Percentiles rank a stretch among this genome's conserved stretches.
Evolutionary conservation across 768 basidiomycete genomes (phyloP).

Genomic region (Psilocybe tampanensis): DNA sequence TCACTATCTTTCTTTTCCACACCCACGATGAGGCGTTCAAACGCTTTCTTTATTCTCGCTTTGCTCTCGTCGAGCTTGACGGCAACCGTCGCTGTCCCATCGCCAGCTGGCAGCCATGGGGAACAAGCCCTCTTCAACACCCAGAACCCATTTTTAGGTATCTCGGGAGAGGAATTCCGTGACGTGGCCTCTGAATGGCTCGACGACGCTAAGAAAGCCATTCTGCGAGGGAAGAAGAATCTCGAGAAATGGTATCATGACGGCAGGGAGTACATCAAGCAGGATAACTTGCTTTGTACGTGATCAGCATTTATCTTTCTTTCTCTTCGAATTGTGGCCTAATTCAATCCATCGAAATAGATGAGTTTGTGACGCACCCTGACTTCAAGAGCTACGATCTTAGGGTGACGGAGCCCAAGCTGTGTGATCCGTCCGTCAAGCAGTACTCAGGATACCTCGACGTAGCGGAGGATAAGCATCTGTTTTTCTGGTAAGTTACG

Average conservation of each 20-base stretch:
- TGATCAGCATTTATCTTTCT: slow-evolving; percentile 10
- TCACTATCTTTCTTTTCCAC: not conserved
- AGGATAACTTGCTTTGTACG: slow-evolving; percentile 75
- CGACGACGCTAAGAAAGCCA: slow-evolving; percentile 43
- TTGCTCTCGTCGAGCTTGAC: slow-evolving; percentile 4
- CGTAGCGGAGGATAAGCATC: slow-evolving; percentile 74
- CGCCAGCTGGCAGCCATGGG: slow-evolving; percentile 4
- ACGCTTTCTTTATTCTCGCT: slow-evolving; percentile 1
- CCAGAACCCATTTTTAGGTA: slow-evolving; percentile 31
- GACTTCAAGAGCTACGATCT: slow-evolving; percentile 54
- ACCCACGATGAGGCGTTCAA: not conserved
- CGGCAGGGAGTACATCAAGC: slow-evolving; percentile 67
- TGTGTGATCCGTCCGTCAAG: slow-evolving; percentile 82
- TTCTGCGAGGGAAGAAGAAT: slow-evolving; percentile 47
- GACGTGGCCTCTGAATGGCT: slow-evolving; percentile 37
- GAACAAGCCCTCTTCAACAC: slow-evolving; percentile 15
- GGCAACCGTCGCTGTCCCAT: slow-evolving; percentile 7
- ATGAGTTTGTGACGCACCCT: slow-evolving; percentile 65
- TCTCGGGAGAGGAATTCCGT: slow-evolving; percentile 34
- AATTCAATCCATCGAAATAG: slow-evolving; percentile 40
- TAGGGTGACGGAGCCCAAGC: slow-evolving; percentile 63
- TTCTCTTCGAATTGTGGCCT: not conserved
- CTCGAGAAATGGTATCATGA: slow-evolving; percentile 64
- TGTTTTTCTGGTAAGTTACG: slow-evolving; percentile 79
- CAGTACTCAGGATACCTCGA: slow-evolving; percentile 87